Conservation (phyloP, 495 filamentous ascomycete species). For the Penicillium cosmopolitanum region DNA sequence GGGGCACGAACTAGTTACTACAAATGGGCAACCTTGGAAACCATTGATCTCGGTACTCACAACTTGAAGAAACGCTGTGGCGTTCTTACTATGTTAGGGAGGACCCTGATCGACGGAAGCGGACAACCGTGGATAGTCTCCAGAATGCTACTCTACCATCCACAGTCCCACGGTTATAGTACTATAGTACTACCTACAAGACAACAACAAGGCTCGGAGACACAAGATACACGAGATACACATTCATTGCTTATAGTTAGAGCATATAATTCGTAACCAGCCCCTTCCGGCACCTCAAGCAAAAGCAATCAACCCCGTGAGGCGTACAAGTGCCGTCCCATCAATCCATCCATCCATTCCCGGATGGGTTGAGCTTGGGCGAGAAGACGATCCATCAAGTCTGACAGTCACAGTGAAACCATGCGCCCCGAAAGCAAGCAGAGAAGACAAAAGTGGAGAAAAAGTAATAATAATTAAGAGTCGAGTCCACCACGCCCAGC, state of each 20-base stretch:
- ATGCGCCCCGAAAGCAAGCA: not conserved
- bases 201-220: too few species aligned
- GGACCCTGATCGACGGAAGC: not conserved
- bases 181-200: not conserved
- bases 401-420: not conserved
- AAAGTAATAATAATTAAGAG: slow-evolving; percentile 16
- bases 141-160: not conserved
- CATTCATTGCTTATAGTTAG: slow-evolving; percentile 12
- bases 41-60: too few species aligned
- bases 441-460: not conserved
- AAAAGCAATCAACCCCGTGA: slow-evolving; percentile 1
- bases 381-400: too few species aligned
- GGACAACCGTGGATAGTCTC: not conserved
- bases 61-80: not conserved
- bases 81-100: not conserved
- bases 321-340: too few species aligned
- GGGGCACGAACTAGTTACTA: too few species aligned
- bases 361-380: too few species aligned
- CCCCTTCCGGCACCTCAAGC: not conserved
- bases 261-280: slow-evolving; percentile 14
- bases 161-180: not conserved
- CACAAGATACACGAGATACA: not conserved
- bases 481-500: slow-evolving; percentile 29
- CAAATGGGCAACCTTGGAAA: too few species aligned
- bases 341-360: too few species aligned